phyloP scores from a whole-genome alignment of 2,329 filamentous ascomycete species.

The Aspergillus hiratsukae region DNA sequence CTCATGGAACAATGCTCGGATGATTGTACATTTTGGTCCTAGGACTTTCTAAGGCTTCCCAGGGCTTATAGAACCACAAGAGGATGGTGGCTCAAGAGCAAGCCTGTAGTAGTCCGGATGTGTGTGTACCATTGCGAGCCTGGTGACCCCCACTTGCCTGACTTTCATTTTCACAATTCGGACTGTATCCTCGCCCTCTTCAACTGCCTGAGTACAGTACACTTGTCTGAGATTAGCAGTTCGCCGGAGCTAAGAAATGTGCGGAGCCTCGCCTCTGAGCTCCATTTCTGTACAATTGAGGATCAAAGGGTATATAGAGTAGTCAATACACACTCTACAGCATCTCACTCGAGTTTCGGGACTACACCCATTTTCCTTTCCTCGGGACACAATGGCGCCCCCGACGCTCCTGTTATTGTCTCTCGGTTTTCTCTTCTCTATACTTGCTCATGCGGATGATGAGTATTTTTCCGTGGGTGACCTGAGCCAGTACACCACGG shows the following conservation, averaged over 20 bases:
- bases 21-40: no score
- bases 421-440: not conserved
- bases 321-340: not conserved
- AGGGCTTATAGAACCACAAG: no score
- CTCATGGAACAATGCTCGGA: no score
- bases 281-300: not conserved
- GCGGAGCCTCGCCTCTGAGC: not conserved
- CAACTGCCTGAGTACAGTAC: not conserved
- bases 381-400: not conserved
- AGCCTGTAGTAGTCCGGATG: no score
- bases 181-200: not conserved
- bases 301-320: not conserved
- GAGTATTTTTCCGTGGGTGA: constrained; percentile 3
- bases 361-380: not conserved
- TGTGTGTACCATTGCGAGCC: not conserved
- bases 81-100: no score
- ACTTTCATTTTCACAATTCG: not conserved
- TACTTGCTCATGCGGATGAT: not conserved
- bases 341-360: not conserved
- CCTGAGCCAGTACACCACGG: constrained; percentile 3
- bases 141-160: not conserved
- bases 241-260: not conserved
- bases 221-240: not conserved
- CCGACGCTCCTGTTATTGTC: not conserved
- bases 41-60: no score